Evolutionary conservation across 2,329 filamentous ascomycete species (phyloP), one percentile per base, ranked within the genome.

Genomic region (Mycogone perniciosa): DNA sequence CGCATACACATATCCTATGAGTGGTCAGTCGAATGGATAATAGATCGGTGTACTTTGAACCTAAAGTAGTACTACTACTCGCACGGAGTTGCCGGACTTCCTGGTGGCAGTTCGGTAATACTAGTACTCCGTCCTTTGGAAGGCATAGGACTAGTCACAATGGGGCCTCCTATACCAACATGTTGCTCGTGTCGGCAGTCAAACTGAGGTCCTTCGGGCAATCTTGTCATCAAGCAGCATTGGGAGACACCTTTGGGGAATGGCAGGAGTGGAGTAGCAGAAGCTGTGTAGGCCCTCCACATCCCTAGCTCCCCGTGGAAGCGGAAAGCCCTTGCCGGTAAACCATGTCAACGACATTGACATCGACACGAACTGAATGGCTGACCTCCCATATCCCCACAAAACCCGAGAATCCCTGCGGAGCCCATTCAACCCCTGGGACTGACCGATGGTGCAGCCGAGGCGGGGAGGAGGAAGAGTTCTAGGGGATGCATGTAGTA

Each of bases 261-360:
- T 11, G n/a, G n/a, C n/a, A n/a, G n/a, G n/a, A n/a, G n/a, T n/a
- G 35, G 9, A 38, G 20, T 38, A 38, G 9, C 35, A 38, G 10
- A n/a, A 38, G 35, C 20, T 7, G n/a, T 11, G 35, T n/a, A 20
- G 35, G 11, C 35, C 11, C 35, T 38, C 35, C n/a, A 38, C n/a
- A 38, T 38, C 35, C n/a, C 35, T 6, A 20, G 20, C 20, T 20
- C 20, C 54, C 61, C 60, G 60, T 63, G 60, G 60, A 61, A 63
- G 60, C 62, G 61, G 61, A 61, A 64, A 49, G 55, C 58, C 58
- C 55, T 64, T 63, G 52, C 62, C 62, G 62, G 61, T 50, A 53
- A 54, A 52, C 44, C 50, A 48, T 52, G 50, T 52, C 42, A 41
- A 52, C 50, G 40, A 44, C 44, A 50, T 38, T 52, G 48, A 40